Evolutionary conservation across 306 rosid species (phyloP).

Genomic region (Dryas drummondii): DNA sequence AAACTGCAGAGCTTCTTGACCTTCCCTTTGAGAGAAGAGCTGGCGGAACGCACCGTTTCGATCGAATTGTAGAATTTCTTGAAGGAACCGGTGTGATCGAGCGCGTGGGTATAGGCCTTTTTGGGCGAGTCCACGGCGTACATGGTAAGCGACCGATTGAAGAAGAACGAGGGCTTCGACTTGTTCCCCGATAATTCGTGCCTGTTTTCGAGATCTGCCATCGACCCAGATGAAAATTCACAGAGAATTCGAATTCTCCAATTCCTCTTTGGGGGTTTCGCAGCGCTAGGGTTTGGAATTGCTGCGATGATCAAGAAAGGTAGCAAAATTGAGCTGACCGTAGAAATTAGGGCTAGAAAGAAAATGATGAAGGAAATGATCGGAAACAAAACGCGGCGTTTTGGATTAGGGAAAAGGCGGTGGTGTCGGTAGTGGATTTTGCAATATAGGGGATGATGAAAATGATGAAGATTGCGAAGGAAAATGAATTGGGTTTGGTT

Average conservation of each 20-base stretch:
- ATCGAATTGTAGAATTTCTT: conserved; percentile 48
- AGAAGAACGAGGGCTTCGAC: conserved; percentile 54
- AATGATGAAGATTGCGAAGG: neutral
- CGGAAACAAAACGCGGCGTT: neutral
- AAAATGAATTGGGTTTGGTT: neutral
- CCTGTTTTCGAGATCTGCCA: conserved; percentile 49
- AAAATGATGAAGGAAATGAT: neutral
- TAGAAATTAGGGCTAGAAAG: neutral
- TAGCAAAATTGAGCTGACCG: neutral
- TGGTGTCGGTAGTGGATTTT: neutral
- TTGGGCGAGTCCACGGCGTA: conserved; percentile 36
- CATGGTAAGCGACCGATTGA: conserved; percentile 67
- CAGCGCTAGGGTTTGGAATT: neutral
- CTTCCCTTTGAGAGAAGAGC: conserved; percentile 66
- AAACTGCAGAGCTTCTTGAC: conserved; percentile 71
- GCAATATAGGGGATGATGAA: neutral
- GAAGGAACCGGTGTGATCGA: conserved; percentile 60
- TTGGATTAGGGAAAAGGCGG: neutral
- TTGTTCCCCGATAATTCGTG: conserved; percentile 33
- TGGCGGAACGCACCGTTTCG: conserved; percentile 58
- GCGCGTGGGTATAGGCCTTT: conserved; percentile 35
- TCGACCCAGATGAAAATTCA: conserved; percentile 24
- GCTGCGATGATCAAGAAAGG: neutral
- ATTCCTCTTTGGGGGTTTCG: neutral
- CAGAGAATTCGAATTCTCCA: neutral